Conservation (phyloP, 345 rosid genomes). For the Turritis glabra region DNA sequence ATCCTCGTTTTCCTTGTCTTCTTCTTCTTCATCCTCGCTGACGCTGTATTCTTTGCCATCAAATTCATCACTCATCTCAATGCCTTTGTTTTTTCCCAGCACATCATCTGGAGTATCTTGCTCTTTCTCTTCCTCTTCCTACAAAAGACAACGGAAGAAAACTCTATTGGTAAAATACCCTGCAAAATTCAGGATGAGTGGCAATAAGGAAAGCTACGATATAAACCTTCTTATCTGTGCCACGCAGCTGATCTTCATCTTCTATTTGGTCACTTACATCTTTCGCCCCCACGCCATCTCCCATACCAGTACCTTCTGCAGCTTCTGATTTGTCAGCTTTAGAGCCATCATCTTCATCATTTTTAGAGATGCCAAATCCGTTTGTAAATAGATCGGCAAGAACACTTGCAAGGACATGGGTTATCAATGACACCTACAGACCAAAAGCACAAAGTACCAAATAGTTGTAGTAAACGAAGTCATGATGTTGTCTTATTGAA, state of each 20-base stretch:
- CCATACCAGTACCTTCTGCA: slow-evolving; percentile 90
- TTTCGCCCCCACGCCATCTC: slow-evolving; percentile 77
- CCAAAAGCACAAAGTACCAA: slow-evolving; percentile 25
- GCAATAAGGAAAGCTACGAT: slow-evolving; percentile 6
- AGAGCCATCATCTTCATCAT: slow-evolving; percentile 63
- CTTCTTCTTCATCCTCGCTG: slow-evolving; percentile 74
- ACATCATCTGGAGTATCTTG: slow-evolving; percentile 59
- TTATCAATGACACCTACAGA: slow-evolving; percentile 68
- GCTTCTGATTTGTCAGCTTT: slow-evolving; percentile 46
- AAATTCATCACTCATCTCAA: slow-evolving; percentile 89
- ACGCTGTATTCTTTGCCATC: slow-evolving; percentile 68
- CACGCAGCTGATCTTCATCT: slow-evolving; percentile 87
- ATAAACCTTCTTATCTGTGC: slow-evolving; percentile 65
- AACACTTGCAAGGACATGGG: slow-evolving; percentile 73
- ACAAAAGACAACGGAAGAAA: slow-evolving; percentile 2
- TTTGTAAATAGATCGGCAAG: slow-evolving; percentile 70
- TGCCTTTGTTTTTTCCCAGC: slow-evolving; percentile 67
- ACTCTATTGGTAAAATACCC: slow-evolving; percentile 16
- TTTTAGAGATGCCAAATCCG: slow-evolving; percentile 68
- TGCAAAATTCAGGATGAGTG: not conserved
- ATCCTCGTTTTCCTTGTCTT: slow-evolving; percentile 54
- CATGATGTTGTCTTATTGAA: not conserved
- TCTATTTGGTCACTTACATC: slow-evolving; percentile 91
- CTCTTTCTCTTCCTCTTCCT: slow-evolving; percentile 64
- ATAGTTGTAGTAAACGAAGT: not conserved